Percentiles rank a stretch among this genome's conserved stretches.
These are phyloP conservation scores for Pontederia crassipes DNA, from an alignment of 176 grass and related monocot species.

Conservation along the genomic window DNA sequence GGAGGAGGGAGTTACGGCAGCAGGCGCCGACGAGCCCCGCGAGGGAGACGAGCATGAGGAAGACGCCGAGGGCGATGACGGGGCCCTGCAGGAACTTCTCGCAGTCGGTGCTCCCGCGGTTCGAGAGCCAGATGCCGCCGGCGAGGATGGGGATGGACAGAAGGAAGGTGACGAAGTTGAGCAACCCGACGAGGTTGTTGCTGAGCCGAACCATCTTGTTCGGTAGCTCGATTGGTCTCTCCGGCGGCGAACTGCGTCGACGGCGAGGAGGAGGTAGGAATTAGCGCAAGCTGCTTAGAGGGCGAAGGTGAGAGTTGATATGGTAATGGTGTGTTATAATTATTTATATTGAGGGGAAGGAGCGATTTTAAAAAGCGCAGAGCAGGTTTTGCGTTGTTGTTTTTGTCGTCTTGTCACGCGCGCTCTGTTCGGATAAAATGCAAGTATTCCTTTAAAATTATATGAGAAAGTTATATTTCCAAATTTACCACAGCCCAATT, in stretches of 20 bases:
- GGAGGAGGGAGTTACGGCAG: constrained; percentile 67
- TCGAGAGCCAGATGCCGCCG: constrained; percentile 66
- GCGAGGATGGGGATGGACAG: constrained; percentile 72
- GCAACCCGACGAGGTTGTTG: constrained; percentile 77
- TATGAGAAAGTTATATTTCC: too few relatives aligned
- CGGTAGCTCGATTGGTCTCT: too few relatives aligned
- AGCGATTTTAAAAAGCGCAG: too few relatives aligned
- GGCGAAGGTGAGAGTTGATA: too few relatives aligned
- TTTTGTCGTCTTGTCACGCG: too few relatives aligned
- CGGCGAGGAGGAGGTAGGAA: neutral
- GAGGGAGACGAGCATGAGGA: constrained; percentile 64
- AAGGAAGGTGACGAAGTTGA: constrained; percentile 66
- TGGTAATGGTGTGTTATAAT: too few relatives aligned
- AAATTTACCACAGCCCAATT: too few relatives aligned
- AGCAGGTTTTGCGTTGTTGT: too few relatives aligned
- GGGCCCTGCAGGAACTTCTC: constrained; percentile 59
- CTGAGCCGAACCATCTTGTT: constrained; percentile 65
- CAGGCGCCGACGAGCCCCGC: constrained; percentile 71
- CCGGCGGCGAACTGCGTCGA: neutral
- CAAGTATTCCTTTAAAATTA: too few relatives aligned
- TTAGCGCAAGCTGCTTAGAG: too few relatives aligned
- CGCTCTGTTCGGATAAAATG: too few relatives aligned
- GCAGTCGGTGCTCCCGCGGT: constrained; percentile 49
- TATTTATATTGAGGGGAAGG: too few relatives aligned
- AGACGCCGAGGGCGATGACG: constrained; percentile 41